These are phyloP conservation scores for Begonia peltatifolia DNA, from an alignment of 306 rosid species.

Conservation along the genomic window DNA sequence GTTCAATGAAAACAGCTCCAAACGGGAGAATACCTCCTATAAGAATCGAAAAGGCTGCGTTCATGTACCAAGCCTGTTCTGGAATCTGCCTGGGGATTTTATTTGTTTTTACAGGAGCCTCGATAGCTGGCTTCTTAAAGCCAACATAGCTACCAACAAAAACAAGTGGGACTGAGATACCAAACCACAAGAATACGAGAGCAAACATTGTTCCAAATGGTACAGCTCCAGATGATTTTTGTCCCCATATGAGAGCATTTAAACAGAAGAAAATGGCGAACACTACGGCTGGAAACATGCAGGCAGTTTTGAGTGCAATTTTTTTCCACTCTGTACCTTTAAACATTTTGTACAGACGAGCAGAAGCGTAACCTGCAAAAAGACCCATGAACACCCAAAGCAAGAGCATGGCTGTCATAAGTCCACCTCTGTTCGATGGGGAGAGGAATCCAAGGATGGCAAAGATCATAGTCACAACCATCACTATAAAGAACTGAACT, in stretches of 20 bases:
- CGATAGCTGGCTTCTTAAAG: slow-evolving; percentile 57
- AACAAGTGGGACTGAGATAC: slow-evolving; percentile 62
- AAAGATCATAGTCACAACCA: slow-evolving; percentile 46
- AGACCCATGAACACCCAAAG: slow-evolving; percentile 71
- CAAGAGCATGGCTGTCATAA: slow-evolving; percentile 63
- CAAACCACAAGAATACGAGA: slow-evolving; percentile 51
- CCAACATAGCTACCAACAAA: slow-evolving; percentile 65
- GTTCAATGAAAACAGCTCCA: slow-evolving; percentile 55
- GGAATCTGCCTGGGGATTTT: slow-evolving; percentile 70
- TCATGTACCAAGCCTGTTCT: slow-evolving; percentile 77
- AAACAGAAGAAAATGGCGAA: slow-evolving; percentile 38
- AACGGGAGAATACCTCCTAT: slow-evolving; percentile 72
- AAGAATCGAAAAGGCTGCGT: slow-evolving; percentile 39
- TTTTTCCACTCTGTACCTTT: slow-evolving; percentile 61
- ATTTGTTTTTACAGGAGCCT: slow-evolving; percentile 58
- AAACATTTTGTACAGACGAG: slow-evolving; percentile 59
- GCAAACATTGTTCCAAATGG: slow-evolving; percentile 65
- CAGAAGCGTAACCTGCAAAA: slow-evolving; percentile 50
- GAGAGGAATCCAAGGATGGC: slow-evolving; percentile 65
- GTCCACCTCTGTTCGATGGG: slow-evolving; percentile 58
- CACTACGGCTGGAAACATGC: slow-evolving; percentile 34
- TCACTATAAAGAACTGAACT: slow-evolving; percentile 58
- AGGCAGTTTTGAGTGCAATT: slow-evolving; percentile 43
- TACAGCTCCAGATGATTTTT: slow-evolving; percentile 62
- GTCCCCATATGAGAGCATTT: slow-evolving; percentile 51